These are phyloP conservation scores for Athelia sp. DNA, from an alignment of 1,284 basidiomycete genomes.

Conservation along the genomic window DNA sequence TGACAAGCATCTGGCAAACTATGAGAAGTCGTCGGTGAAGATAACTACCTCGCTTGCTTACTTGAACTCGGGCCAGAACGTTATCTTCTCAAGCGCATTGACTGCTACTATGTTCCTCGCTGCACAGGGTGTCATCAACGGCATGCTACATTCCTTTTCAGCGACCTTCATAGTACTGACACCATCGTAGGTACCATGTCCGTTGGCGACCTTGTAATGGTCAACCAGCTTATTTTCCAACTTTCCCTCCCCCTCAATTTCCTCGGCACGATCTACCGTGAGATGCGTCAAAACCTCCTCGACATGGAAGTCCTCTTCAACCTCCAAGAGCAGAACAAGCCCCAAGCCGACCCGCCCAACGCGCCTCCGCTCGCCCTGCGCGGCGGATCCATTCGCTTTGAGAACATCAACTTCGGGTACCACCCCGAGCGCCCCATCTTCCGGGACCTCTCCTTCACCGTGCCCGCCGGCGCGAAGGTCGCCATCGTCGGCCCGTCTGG, in stretches of 20 bases:
- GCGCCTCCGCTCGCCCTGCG: constrained; percentile 68
- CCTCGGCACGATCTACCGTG: constrained; percentile 94
- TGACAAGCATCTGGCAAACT: constrained; percentile 82
- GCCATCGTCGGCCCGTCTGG: constrained; percentile 96
- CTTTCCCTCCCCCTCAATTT: constrained; percentile 95
- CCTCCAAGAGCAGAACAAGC: constrained; percentile 79
- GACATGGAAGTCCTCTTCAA: constrained; percentile 98
- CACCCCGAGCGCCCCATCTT: constrained; percentile 91
- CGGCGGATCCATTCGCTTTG: constrained; percentile 89
- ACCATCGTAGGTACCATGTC: constrained; percentile 83
- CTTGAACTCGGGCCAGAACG: constrained; percentile 94
- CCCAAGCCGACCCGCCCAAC: constrained; percentile 61
- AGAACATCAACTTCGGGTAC: constrained; percentile 91
- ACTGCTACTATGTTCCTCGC: constrained; percentile 97
- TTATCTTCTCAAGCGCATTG: constrained; percentile 91
- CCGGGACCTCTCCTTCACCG: constrained; percentile 81
- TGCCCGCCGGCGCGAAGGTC: constrained; percentile 94
- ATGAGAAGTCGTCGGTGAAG: constrained; percentile 91
- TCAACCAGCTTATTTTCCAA: constrained; percentile 99
- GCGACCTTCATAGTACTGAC: not conserved
- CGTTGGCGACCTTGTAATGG: constrained; percentile 96
- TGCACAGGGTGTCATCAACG: constrained; percentile 90
- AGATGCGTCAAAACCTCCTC: constrained; percentile 90
- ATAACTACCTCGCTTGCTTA: constrained; percentile 93
- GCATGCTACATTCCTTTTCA: constrained; percentile 33